Percentiles rank a stretch among this genome's conserved stretches.
Conservation (phyloP, 805 yeast genomes). For the Isabelozyma rhagii region DNA sequence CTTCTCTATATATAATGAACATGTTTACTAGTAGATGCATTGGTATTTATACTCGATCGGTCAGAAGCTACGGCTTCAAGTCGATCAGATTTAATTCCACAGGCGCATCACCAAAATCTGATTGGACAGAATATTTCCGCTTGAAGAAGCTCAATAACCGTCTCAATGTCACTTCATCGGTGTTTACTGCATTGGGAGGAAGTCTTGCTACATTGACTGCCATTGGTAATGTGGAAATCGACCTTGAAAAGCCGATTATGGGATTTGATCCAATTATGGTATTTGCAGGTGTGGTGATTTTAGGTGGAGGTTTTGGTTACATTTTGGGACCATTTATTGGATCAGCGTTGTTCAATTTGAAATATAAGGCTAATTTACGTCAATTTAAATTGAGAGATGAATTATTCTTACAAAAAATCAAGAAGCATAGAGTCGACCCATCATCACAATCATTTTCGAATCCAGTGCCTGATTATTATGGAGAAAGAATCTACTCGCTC, state of each 20-base stretch:
- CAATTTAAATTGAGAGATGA: slow-evolving; percentile 63
- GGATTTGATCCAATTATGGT: slow-evolving; percentile 91
- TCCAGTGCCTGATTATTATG: slow-evolving; percentile 98
- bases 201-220: slow-evolving; percentile 68
- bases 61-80: not conserved
- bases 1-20: not conserved
- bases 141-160: slow-evolving; percentile 74
- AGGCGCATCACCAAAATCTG: slow-evolving; percentile 23
- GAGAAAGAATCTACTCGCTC: slow-evolving; percentile 88
- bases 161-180: slow-evolving; percentile 65
- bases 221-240: slow-evolving; percentile 79
- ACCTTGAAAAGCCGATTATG: slow-evolving; percentile 77
- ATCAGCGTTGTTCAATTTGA: slow-evolving; percentile 59
- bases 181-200: slow-evolving; percentile 63
- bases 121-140: slow-evolving; percentile 79
- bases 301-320: slow-evolving; percentile 75
- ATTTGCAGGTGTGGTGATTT: slow-evolving; percentile 66
- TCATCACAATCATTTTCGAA: slow-evolving; percentile 83
- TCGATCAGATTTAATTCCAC: not conserved
- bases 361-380: slow-evolving; percentile 44
- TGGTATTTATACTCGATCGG: slow-evolving; percentile 5
- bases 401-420: slow-evolving; percentile 69
- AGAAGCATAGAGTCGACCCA: slow-evolving; percentile 85
- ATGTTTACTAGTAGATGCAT: slow-evolving; percentile 2
- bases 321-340: slow-evolving; percentile 82